Evolutionary conservation across 1,284 basidiomycete species (phyloP).

Genomic region (Ustilago lituana): DNA sequence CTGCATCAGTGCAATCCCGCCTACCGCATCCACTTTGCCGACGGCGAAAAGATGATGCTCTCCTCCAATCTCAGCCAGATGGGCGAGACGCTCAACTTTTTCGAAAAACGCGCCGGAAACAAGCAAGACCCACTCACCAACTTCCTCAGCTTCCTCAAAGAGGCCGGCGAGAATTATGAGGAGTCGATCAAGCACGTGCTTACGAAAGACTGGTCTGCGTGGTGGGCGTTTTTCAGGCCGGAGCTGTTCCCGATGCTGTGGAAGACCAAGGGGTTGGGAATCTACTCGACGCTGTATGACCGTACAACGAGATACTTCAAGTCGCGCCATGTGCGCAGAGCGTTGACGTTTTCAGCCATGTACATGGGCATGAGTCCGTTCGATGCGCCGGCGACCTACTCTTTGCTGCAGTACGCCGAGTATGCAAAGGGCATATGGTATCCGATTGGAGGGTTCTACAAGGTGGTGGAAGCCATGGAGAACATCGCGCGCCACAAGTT

Average conservation of each 20-base stretch:
- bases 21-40: conserved; percentile 60
- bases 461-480: conserved; percentile 69
- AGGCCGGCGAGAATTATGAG: conserved; percentile 69
- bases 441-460: conserved; percentile 71
- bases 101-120: conserved; percentile 70
- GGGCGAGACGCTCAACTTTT: conserved; percentile 70
- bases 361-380: conserved; percentile 71
- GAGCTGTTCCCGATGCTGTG: conserved; percentile 69
- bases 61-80: conserved; percentile 69
- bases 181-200: conserved; percentile 69
- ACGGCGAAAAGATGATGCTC: conserved; percentile 67
- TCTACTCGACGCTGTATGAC: conserved; percentile 63
- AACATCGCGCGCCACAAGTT: conserved; percentile 68
- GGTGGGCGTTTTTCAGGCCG: conserved; percentile 69
- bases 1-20: conserved; percentile 63
- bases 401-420: conserved; percentile 72
- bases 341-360: conserved; percentile 36
- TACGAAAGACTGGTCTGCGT: conserved; percentile 69
- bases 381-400: conserved; percentile 71
- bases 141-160: conserved; percentile 68
- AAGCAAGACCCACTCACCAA: conserved; percentile 57
- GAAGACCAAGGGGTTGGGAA: conserved; percentile 53
- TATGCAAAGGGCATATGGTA: conserved; percentile 72
- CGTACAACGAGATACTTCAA: conserved; percentile 70
- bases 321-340: conserved; percentile 69